Conservation (phyloP, 768 basidiomycete genomes). For the Artomyces pyxidatus region DNA sequence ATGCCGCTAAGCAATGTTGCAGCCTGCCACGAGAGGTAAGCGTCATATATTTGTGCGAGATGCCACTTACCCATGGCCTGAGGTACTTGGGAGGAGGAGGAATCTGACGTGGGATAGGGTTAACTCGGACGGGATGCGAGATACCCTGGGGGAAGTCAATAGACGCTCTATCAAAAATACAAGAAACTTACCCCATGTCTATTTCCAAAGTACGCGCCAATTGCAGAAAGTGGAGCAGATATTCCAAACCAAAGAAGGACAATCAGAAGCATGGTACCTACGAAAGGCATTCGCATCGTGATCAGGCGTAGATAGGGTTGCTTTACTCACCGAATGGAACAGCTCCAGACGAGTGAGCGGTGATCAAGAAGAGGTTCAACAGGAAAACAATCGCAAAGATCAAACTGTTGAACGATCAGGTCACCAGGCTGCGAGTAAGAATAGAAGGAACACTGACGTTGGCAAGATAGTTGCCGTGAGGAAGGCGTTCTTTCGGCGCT, state of each 20-base stretch:
- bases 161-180: too few species aligned
- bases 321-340: conserved; percentile 75
- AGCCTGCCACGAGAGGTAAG: conserved; percentile 28
- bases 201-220: conserved; percentile 82
- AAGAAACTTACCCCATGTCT: conserved; percentile 81
- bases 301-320: background rate
- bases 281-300: background rate
- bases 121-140: conserved; percentile 79
- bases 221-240: conserved; percentile 78
- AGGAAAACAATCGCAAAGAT: conserved; percentile 83
- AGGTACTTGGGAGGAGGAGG: conserved; percentile 84
- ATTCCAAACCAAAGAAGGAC: conserved; percentile 90
- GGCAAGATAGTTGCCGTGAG: conserved; percentile 85
- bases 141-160: too few species aligned
- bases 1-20: conserved; percentile 82
- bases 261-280: conserved; percentile 80
- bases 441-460: conserved; percentile 42
- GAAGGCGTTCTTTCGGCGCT: conserved; percentile 77
- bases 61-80: conserved; percentile 56
- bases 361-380: conserved; percentile 84
- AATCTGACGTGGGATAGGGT: conserved; percentile 94
- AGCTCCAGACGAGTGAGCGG: conserved; percentile 84
- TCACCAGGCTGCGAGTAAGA: background rate
- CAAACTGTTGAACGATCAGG: conserved; percentile 34
- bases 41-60: conserved; percentile 2